Conservation (phyloP, 768 basidiomycete species). For the Galerina sulciceps region DNA sequence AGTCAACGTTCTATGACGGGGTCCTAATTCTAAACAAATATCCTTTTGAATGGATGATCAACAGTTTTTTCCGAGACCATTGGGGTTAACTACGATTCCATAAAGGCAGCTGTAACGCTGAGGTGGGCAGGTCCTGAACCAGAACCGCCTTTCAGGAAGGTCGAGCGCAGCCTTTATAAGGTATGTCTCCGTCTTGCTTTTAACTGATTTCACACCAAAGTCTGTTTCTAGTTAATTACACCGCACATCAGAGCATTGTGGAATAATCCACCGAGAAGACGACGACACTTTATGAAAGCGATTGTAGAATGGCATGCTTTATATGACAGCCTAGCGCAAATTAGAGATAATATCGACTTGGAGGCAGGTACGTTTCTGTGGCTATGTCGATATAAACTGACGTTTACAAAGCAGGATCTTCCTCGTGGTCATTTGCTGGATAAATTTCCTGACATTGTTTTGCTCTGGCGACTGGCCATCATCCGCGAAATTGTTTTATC, state of each 20-base stretch:
- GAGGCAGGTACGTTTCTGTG: conserved; percentile 23
- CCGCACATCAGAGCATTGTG: conserved; percentile 65
- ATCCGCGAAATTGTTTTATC: conserved; percentile 74
- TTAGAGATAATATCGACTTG: conserved; percentile 32
- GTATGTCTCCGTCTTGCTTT: conserved; percentile 28
- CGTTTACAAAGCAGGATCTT: conserved; percentile 25
- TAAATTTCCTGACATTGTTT: conserved; percentile 50
- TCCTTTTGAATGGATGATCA: conserved; percentile 57
- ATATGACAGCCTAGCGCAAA: conserved; percentile 49
- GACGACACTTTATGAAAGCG: conserved; percentile 67
- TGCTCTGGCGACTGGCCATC: conserved; percentile 61
- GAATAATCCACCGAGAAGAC: conserved; percentile 69
- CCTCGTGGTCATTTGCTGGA: conserved; percentile 37
- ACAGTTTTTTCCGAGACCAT: conserved; percentile 67
- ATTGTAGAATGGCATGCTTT: conserved; percentile 69
- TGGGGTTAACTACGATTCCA: conserved; percentile 53
- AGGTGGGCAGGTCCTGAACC: conserved; percentile 41
- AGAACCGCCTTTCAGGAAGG: conserved; percentile 37
- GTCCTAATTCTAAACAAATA: conserved; percentile 55
- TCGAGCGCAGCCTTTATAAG: conserved; percentile 48
- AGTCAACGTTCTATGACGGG: conserved; percentile 67
- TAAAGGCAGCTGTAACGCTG: conserved; percentile 40
- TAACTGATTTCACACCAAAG: background rate
- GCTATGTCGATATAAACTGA: no score
- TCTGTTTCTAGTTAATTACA: conserved; percentile 51